Conservation (phyloP, 2,329 filamentous ascomycete genomes). For the Calycina herbarum region DNA sequence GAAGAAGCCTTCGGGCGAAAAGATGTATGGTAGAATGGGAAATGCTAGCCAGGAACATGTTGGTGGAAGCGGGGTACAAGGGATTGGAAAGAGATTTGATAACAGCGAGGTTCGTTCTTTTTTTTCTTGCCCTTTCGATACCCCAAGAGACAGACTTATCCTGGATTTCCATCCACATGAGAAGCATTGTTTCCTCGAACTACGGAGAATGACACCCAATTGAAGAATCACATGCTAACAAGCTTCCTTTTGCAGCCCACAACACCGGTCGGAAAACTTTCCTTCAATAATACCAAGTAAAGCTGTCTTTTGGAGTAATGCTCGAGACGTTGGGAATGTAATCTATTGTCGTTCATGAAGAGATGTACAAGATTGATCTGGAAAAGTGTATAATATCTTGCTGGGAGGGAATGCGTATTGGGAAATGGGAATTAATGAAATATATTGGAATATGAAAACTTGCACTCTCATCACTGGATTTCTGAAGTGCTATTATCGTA, state of each 20-base stretch:
- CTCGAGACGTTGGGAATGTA: neutral
- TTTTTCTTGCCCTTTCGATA: neutral
- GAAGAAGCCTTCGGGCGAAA: conserved; percentile 28
- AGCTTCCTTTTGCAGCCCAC: neutral
- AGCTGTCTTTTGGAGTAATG: neutral
- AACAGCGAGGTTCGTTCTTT: conserved; percentile 3
- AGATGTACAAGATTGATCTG: too few species aligned
- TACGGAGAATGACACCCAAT: neutral
- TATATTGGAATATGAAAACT: too few species aligned
- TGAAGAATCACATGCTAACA: neutral
- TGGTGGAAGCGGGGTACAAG: conserved; percentile 17
- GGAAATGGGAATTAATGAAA: too few species aligned
- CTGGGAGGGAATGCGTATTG: neutral
- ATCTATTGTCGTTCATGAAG: neutral
- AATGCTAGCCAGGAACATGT: conserved; percentile 25
- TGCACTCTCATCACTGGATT: too few species aligned
- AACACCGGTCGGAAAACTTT: neutral
- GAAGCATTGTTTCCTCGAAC: neutral
- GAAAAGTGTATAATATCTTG: too few species aligned
- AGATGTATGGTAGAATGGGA: conserved; percentile 28
- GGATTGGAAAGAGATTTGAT: conserved; percentile 19
- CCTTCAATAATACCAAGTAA: neutral
- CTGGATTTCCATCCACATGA: neutral
- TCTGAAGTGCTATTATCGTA: too few species aligned
- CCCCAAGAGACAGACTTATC: neutral